These are phyloP conservation scores for Aspergillus conjunctus DNA, from an alignment of 495 filamentous ascomycete genomes.

Conservation along the genomic window DNA sequence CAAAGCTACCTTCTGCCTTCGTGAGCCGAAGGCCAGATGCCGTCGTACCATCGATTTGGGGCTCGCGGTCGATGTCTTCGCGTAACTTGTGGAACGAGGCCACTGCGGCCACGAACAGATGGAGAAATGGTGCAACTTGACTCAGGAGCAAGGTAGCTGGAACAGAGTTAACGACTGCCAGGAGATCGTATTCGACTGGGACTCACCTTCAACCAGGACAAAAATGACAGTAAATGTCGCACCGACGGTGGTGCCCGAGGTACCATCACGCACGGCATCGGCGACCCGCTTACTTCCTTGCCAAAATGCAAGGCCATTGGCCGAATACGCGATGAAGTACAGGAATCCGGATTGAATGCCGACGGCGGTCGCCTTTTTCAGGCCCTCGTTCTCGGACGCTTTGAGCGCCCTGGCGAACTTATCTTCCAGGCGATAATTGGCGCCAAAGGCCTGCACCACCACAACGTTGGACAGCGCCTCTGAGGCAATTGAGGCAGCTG, in stretches of 20 bases:
- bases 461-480: slow-evolving; percentile 50
- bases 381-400: slow-evolving; percentile 48
- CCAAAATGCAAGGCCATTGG: slow-evolving; percentile 69
- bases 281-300: slow-evolving; percentile 60
- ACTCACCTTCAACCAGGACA: slow-evolving; percentile 62
- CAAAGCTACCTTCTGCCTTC: slow-evolving; percentile 44
- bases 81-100: slow-evolving; percentile 54
- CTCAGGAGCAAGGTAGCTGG: slow-evolving; percentile 63
- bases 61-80: slow-evolving; percentile 53
- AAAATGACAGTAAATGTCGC: slow-evolving; percentile 68
- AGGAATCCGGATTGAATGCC: slow-evolving; percentile 65
- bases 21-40: slow-evolving; percentile 38
- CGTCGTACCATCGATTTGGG: slow-evolving; percentile 51
- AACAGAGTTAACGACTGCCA: slow-evolving; percentile 19
- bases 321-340: slow-evolving; percentile 66
- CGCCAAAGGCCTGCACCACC: slow-evolving; percentile 54
- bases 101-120: slow-evolving; percentile 59
- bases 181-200: not conserved
- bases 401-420: slow-evolving; percentile 54
- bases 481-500: slow-evolving; percentile 52
- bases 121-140: slow-evolving; percentile 63
- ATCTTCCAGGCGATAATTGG: slow-evolving; percentile 50
- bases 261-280: slow-evolving; percentile 40
- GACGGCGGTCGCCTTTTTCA: slow-evolving; percentile 61
- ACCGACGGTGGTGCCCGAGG: slow-evolving; percentile 50